Evolutionary conservation across 768 basidiomycete species (phyloP).

Genomic region (Tulasnella sp.): DNA sequence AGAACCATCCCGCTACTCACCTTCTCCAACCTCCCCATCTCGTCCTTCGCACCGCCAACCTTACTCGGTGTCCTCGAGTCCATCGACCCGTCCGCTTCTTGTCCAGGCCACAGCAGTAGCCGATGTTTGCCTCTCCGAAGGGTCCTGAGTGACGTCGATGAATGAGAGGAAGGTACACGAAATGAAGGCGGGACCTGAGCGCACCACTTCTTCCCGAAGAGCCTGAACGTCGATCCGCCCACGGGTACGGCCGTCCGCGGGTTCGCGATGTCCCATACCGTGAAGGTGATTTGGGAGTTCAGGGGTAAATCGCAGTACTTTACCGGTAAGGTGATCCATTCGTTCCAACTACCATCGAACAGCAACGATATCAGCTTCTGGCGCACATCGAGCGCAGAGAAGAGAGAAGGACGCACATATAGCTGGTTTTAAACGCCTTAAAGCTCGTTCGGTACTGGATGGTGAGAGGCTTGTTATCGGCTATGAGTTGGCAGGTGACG

Average conservation of each 20-base stretch:
- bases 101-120: constrained; percentile 67
- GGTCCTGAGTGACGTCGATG: constrained; percentile 43
- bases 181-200: constrained; percentile 17
- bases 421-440: constrained; percentile 79
- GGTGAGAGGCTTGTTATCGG: constrained; percentile 87
- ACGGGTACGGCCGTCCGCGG: constrained; percentile 70
- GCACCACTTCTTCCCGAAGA: constrained; percentile 92
- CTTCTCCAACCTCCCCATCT: constrained; percentile 93
- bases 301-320: constrained; percentile 89
- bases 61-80: constrained; percentile 86
- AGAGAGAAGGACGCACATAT: constrained; percentile 41
- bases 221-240: constrained; percentile 78
- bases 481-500: constrained; percentile 82
- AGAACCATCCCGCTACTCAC: constrained; percentile 26
- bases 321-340: constrained; percentile 86
- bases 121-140: constrained; percentile 86
- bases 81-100: constrained; percentile 75
- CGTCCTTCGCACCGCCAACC: constrained; percentile 54
- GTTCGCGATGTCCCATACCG: constrained; percentile 90
- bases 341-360: constrained; percentile 70
- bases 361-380: background rate
- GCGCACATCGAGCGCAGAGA: background rate
- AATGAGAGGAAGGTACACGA: background rate
- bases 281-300: constrained; percentile 81
- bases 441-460: constrained; percentile 86